Percentiles rank a stretch among this genome's conserved stretches.
Conservation (phyloP, 768 basidiomycete species). For the Mycena epipterygia region DNA sequence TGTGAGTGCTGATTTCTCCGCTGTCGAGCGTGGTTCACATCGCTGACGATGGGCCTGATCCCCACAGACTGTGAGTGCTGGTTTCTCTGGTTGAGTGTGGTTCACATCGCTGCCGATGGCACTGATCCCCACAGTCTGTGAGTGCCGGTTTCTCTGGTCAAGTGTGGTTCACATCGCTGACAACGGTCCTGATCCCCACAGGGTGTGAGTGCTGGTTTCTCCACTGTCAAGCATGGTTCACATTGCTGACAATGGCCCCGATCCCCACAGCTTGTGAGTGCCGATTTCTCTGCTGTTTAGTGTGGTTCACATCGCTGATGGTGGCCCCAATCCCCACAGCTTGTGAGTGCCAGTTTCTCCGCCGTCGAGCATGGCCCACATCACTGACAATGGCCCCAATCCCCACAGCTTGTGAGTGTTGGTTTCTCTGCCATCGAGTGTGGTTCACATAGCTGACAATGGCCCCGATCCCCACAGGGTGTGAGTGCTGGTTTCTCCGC, state of each 20-base stretch:
- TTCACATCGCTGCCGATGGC: background rate
- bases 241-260: background rate
- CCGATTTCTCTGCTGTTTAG: background rate
- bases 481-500: no score
- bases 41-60: background rate
- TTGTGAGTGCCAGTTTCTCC: background rate
- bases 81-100: background rate
- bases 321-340: background rate
- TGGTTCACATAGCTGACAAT: no score
- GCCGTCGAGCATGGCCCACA: background rate
- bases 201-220: background rate
- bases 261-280: conserved; percentile 1
- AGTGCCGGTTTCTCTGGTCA: background rate
- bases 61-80: background rate
- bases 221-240: background rate
- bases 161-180: no score
- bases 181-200: background rate
- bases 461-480: no score
- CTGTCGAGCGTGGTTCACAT: background rate
- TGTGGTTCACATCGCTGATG: background rate
- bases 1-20: background rate
- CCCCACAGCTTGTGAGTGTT: background rate
- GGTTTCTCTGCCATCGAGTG: background rate
- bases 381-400: background rate
- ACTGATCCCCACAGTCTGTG: background rate